Conservation (phyloP, 345 rosid species). For the Gossypium stocksii region DNA sequence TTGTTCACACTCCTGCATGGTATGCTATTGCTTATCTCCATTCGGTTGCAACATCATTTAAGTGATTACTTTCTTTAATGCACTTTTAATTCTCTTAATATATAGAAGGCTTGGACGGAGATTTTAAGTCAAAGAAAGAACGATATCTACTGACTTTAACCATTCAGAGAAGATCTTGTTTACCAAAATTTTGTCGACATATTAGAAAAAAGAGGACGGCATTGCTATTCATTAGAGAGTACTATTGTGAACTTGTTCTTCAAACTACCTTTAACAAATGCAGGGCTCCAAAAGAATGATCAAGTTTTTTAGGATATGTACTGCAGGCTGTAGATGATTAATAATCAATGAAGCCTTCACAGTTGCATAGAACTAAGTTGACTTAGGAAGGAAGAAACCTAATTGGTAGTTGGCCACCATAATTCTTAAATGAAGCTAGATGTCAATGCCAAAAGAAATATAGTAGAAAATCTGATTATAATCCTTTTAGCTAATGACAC, state of each 20-base stretch:
- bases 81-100: not conserved
- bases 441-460: too few relatives aligned
- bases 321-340: not conserved
- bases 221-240: not conserved
- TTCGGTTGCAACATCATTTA: not conserved
- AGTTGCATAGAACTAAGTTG: not conserved
- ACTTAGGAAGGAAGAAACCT: not conserved
- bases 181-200: not conserved
- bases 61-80: not conserved
- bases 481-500: too few relatives aligned
- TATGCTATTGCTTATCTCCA: constrained; percentile 18
- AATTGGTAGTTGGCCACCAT: too few relatives aligned
- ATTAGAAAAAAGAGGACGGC: not conserved
- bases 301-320: not conserved
- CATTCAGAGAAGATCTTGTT: not conserved
- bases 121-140: not conserved
- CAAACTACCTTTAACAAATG: not conserved
- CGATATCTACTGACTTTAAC: not conserved
- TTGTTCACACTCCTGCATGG: constrained; percentile 64
- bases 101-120: too few relatives aligned
- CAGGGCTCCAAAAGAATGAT: not conserved
- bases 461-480: too few relatives aligned
- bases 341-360: not conserved
- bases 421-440: too few relatives aligned
- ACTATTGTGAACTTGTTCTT: not conserved